Percentiles rank a stretch among this genome's conserved stretches.
Conservation (phyloP, 2,329 filamentous ascomycete species). For the Bipolaris victoriae region DNA sequence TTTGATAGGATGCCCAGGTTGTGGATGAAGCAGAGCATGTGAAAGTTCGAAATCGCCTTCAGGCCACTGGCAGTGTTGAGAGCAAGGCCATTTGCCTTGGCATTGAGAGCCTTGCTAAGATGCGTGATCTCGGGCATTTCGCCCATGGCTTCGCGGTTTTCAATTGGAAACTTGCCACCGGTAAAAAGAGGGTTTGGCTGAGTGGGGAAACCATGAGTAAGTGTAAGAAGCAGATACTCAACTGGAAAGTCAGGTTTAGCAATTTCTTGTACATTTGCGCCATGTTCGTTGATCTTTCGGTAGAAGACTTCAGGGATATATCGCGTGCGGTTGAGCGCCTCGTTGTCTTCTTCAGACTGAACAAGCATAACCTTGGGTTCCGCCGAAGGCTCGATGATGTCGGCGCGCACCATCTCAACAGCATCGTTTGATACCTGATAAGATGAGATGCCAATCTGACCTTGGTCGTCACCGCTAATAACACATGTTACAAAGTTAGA, state of each 20-base stretch:
- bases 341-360: conserved; percentile 86
- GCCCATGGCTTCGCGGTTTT: conserved; percentile 87
- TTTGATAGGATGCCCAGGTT: conserved; percentile 81
- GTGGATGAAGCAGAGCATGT: conserved; percentile 87
- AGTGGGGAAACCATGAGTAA: conserved; percentile 95
- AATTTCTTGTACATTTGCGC: conserved; percentile 94
- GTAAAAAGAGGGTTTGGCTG: conserved; percentile 79
- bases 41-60: conserved; percentile 85
- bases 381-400: conserved; percentile 93
- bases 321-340: conserved; percentile 70
- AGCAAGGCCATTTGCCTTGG: conserved; percentile 57
- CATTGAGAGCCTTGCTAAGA: conserved; percentile 72
- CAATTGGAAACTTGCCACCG: conserved; percentile 77
- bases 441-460: conserved; percentile 84
- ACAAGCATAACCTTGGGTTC: conserved; percentile 95
- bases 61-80: conserved; percentile 68
- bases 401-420: conserved; percentile 94
- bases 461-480: conserved; percentile 87
- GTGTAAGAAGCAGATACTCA: conserved; percentile 92
- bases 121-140: conserved; percentile 78
- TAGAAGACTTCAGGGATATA: conserved; percentile 99
- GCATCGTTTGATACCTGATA: conserved; percentile 96
- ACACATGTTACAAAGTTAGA: conserved; percentile 98
- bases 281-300: conserved; percentile 93
- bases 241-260: conserved; percentile 96